Evolutionary conservation across 768 basidiomycete genomes (phyloP), one percentile per base, ranked within the genome.

Genomic region (Boletus barrowsii): DNA sequence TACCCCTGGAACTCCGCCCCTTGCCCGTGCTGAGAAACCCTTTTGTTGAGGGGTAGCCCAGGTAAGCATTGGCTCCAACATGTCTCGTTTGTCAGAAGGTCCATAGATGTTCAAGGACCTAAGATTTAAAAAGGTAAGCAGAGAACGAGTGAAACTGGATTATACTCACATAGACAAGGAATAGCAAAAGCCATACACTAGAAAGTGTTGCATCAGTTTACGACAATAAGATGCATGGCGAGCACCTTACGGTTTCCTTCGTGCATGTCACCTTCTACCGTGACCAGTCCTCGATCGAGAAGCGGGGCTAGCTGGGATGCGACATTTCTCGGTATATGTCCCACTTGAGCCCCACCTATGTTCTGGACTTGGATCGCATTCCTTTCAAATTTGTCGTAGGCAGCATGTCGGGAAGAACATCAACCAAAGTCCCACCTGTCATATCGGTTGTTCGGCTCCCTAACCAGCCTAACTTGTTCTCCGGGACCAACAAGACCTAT

Each of bases 321-420:
- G 13, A 86, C 76, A 20, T 69, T 72, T 33, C 80, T 78, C 2
- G 89, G 85, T 22, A 94, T 66, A 70, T 94, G 93, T 2, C 93
- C 93, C 3, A 95, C 91, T 78, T 93, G 87, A 13, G 72, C 72
- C 1, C 76, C 75, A 2, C 79, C 75, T 40, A 93, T 91, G 63
- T 95, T 95, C 65, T 81, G 76, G 26, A 94, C 91, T 73, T 90
- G 82, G 24, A 92, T 85, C 2, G 88, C 87, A 68, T 91, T 90
- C 29, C 87, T 90, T 50, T 17, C 29, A 4, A 44, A 1, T 46
- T 51, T 26, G 13, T 49, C 18, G 17, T 51, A 9, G 36, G 26
- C 15, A 42, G 5, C 35, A 18, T 35, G 20, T 17, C 11, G 0
- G 20, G 5, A 40, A 43, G 14, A 14, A 22, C 8, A 10, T 3